Conservation (phyloP, 2,329 filamentous ascomycete species). For the Sporothrix pallida region DNA sequence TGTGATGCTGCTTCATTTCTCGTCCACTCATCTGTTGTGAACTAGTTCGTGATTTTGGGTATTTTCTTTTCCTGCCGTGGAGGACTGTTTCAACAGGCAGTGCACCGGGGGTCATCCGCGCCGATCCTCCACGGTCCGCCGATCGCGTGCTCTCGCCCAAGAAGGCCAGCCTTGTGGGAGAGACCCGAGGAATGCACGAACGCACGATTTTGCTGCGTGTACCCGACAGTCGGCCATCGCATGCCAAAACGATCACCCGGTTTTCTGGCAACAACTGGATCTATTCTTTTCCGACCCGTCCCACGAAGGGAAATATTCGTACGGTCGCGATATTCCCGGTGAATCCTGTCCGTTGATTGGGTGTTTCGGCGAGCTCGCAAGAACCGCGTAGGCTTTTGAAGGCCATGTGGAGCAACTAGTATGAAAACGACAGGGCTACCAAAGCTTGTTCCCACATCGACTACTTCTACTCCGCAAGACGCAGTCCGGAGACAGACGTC, state of each 20-base stretch:
- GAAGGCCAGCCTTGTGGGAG: no score
- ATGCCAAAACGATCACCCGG: background rate
- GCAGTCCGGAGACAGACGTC: background rate
- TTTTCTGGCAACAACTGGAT: background rate
- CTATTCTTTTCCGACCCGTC: background rate
- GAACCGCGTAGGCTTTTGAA: background rate
- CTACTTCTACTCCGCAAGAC: background rate
- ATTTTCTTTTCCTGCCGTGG: no score
- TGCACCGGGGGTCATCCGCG: no score
- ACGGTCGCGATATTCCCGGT: background rate
- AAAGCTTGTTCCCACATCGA: background rate
- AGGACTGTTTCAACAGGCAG: no score
- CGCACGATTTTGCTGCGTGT: background rate
- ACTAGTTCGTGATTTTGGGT: no score
- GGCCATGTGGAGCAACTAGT: conserved; percentile 6
- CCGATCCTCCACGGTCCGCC: background rate
- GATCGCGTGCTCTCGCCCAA: background rate
- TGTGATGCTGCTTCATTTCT: no score
- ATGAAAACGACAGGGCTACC: background rate
- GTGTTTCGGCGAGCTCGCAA: background rate
- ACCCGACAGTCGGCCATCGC: background rate
- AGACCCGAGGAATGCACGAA: no score
- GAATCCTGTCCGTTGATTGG: background rate
- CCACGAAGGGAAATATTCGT: background rate
- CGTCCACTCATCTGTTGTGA: no score